Evolutionary conservation across 257 asterid genomes (phyloP), one percentile per base, ranked within the genome.

Genomic region (Vinca minor): DNA sequence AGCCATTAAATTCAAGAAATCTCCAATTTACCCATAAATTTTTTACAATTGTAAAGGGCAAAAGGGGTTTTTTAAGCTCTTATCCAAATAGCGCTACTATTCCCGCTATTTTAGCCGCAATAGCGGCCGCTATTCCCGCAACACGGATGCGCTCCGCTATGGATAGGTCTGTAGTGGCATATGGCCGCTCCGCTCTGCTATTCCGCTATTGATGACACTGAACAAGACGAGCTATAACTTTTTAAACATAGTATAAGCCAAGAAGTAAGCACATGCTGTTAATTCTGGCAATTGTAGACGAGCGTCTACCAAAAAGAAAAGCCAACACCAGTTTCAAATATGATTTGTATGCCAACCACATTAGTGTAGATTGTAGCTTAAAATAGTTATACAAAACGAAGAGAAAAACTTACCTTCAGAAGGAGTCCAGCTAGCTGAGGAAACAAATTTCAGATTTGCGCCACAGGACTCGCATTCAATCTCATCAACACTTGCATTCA

Each of bases 401-500:
- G 4, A 71, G 53, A 76, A 63, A 44, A 65, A 7, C 69, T 79
- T 84, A 93, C 99, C 99, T 90, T 87, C 91, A 73, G 82, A 70
- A 73, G 88, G 82, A 69, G 95, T 83, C 92, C 87, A 78, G 47
- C 77, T 57, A 67, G 89, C 82, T 55, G 84, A 80, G 45, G 87
- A 67, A 60, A 78, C 74, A 71, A 83, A 90, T 76, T 82, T 80
- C 86, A 93, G 69, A 69, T 53, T 74, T 72, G 87, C 87, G 66
- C 95, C 87, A 78, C 99, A 93, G 59, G 99, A 83, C 87, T 89
- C 99, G 65, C 99, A 93, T 74, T 83, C 95, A 79, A 93, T 79
- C 74, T 69, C 79, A 82, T 93, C 95, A 80, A 75, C 85, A 76
- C 74, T 87, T 74, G 83, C 88, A 78, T 89, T 93, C 65, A 87